Evolutionary conservation across 306 rosid species (phyloP).

Genomic region (Acacia melanoxylon): DNA sequence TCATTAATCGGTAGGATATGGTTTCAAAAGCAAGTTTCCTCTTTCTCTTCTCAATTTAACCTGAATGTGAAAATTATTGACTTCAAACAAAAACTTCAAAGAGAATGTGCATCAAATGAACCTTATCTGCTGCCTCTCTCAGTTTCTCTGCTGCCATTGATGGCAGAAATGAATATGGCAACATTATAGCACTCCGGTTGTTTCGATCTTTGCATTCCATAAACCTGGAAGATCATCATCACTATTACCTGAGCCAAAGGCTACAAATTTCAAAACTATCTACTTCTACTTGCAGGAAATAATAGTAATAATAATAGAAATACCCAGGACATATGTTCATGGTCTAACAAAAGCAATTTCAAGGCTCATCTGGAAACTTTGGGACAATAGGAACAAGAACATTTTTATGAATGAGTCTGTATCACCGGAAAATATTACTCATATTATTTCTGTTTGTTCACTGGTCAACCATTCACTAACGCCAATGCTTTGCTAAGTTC

Average conservation of each 20-base stretch:
- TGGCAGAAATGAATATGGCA: slow-evolving; percentile 90
- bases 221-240: slow-evolving; percentile 60
- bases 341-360: background rate
- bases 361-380: background rate
- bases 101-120: slow-evolving; percentile 29
- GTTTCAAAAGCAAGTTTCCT: too few relatives aligned
- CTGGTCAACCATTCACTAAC: too few relatives aligned
- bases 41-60: background rate
- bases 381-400: too few relatives aligned
- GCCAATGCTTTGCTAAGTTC: too few relatives aligned
- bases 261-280: background rate
- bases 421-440: too few relatives aligned
- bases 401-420: too few relatives aligned
- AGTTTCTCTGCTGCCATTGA: slow-evolving; percentile 70
- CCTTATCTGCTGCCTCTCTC: slow-evolving; percentile 82
- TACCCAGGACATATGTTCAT: background rate
- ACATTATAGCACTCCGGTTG: slow-evolving; percentile 66
- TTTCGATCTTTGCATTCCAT: slow-evolving; percentile 98
- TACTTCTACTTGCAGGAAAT: background rate
- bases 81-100: slow-evolving; percentile 20
- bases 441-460: too few relatives aligned
- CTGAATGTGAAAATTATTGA: background rate
- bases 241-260: slow-evolving; percentile 18
- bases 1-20: too few relatives aligned
- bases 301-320: background rate